A percentile compares a stretch with the other conserved stretches of the same genome.
Conservation (phyloP, 2,329 filamentous ascomycete species). For the Colletotrichum sp. region DNA sequence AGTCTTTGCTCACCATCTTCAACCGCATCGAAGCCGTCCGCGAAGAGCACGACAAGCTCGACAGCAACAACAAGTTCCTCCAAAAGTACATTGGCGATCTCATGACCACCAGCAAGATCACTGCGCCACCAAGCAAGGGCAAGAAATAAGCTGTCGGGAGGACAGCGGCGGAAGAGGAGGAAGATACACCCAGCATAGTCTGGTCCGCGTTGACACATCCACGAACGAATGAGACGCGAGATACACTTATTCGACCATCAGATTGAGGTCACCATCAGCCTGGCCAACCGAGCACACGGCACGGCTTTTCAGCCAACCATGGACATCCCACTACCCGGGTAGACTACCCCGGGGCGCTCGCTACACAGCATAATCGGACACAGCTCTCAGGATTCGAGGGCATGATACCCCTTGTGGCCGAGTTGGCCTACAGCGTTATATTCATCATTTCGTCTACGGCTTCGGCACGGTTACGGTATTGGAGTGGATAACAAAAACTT, state of each 20-base stretch:
- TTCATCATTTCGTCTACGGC: slow-evolving; percentile 16
- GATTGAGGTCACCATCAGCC: neutral
- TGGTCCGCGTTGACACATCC: neutral
- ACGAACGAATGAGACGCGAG: neutral
- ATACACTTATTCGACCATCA: neutral
- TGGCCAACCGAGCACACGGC: neutral
- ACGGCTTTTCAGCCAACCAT: neutral
- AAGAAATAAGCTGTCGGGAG: slow-evolving; percentile 51
- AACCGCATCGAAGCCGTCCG: slow-evolving; percentile 94
- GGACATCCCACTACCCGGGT: neutral
- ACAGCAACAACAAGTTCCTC: slow-evolving; percentile 95
- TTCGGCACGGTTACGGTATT: slow-evolving; percentile 19
- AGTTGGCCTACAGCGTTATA: slow-evolving; percentile 18
- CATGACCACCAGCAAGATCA: slow-evolving; percentile 84
- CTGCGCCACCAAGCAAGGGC: slow-evolving; percentile 55
- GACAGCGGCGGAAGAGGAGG: neutral
- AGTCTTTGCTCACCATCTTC: slow-evolving; percentile 86
- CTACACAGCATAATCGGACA: slow-evolving; percentile 18
- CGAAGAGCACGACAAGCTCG: slow-evolving; percentile 93
- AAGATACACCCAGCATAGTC: neutral
- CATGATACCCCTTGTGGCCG: slow-evolving; percentile 21
- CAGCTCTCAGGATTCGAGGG: slow-evolving; percentile 12
- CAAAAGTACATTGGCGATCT: slow-evolving; percentile 98
- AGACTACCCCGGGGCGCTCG: neutral
- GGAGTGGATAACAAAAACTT: slow-evolving; percentile 18